Conservation (phyloP, 345 rosid species). For the Pugionium dolabratum region DNA sequence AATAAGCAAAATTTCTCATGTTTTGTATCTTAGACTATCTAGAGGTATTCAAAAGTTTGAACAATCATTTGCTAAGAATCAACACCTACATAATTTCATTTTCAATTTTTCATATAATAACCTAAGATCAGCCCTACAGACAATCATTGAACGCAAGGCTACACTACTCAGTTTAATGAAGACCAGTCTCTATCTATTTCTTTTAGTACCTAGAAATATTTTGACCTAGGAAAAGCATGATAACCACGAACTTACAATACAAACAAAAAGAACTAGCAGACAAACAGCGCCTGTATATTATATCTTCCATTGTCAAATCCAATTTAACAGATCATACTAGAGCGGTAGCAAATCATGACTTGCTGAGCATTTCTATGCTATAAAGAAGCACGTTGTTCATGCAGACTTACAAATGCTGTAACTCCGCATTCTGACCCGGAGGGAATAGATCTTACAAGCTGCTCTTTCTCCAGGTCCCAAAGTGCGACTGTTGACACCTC, state of each 20-base stretch:
- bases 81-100: too few relatives aligned
- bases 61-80: constrained; percentile 19
- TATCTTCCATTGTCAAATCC: constrained; percentile 2
- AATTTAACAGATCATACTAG: constrained; percentile 3
- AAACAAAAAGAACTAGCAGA: constrained; percentile 15
- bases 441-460: constrained; percentile 67
- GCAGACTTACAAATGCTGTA: constrained; percentile 78
- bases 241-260: too few relatives aligned
- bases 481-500: constrained; percentile 76
- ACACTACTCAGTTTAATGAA: constrained; percentile 9
- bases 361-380: not conserved
- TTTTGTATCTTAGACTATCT: constrained; percentile 10
- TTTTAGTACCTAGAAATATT: not conserved
- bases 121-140: not conserved
- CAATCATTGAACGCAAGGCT: constrained; percentile 5
- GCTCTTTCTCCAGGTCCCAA: constrained; percentile 97
- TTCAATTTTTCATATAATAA: too few relatives aligned
- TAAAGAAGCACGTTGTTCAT: not conserved
- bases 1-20: constrained; percentile 10
- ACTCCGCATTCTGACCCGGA: constrained; percentile 71
- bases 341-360: constrained; percentile 12
- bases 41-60: constrained; percentile 19
- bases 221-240: not conserved
- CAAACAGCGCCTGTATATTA: not conserved
- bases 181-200: not conserved